Evolutionary conservation across 2,329 filamentous ascomycete species (phyloP), one percentile per base, ranked within the genome.

Genomic region (Colletotrichum tamarilloi): DNA sequence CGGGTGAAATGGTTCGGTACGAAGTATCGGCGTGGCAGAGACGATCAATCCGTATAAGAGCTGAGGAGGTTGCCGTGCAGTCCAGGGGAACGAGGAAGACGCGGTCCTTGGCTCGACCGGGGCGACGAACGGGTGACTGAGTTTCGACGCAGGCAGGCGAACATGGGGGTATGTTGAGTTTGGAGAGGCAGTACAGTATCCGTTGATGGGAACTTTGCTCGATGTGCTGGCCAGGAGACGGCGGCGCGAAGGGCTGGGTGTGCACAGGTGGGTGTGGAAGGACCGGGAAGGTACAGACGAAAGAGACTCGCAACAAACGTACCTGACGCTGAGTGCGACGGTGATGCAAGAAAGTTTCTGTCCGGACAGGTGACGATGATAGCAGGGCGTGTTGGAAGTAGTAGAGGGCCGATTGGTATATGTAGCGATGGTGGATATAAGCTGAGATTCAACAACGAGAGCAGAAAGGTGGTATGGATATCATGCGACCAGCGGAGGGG

Each of bases 81-180:
- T 55, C 53, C 60, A 42, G 55, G 56, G 49, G 58, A 65, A 53
- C 67, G 38, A 57, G 30, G 30, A 64, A 58, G 49, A 53, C 35
- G 65, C 42, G 52, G 73, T 32, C 60, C 42, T 60, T 46, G 60
- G 14, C 42, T 9, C 30, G 22, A 32, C 24, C 22, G 26, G 59
- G 30, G 59, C 56, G 55, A 60, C 55, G 55, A 68, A 68, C 64
- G 63, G 69, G 55, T 62, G 42, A 64, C 49, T 32, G 68, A 57
- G 32, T 49, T 64, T 72, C 68, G 53, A 55, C 49, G 60, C 69
- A 55, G 67, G 62, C 49, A 42, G 28, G 62, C 71, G 67, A 70
- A 73, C 71, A 71, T 71, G 68, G 60, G 64, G 52, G 71, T 26
- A 53, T 28, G 66, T 64, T 69, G 59, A 60, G 66, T 72, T 73